These are phyloP conservation scores for Cucurbita maxima DNA, from an alignment of 306 rosid species.

Conservation along the genomic window DNA sequence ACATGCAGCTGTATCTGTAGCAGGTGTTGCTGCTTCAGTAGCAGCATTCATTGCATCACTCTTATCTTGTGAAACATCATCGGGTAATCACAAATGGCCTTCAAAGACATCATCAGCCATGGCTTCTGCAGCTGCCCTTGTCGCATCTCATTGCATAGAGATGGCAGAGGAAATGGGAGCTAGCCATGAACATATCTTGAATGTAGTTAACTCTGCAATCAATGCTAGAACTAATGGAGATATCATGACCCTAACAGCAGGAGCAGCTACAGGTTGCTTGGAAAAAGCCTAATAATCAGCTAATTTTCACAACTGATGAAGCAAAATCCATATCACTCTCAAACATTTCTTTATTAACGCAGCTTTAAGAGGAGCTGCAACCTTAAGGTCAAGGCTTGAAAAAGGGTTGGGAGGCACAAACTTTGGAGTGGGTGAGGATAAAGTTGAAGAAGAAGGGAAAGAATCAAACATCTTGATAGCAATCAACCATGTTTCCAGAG, in stretches of 20 bases:
- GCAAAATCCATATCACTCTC: not conserved
- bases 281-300: not conserved
- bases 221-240: slow-evolving; percentile 81
- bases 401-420: slow-evolving; percentile 49
- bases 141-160: slow-evolving; percentile 95
- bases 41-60: slow-evolving; percentile 65
- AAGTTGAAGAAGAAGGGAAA: slow-evolving; percentile 32
- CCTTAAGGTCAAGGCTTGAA: slow-evolving; percentile 54
- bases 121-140: slow-evolving; percentile 86
- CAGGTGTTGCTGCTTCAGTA: slow-evolving; percentile 88
- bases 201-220: slow-evolving; percentile 69
- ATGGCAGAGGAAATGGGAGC: slow-evolving; percentile 98
- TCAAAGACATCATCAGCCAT: slow-evolving; percentile 43
- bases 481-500: slow-evolving; percentile 48
- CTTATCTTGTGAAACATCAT: slow-evolving; percentile 34
- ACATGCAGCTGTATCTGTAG: slow-evolving; percentile 87
- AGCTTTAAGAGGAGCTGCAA: slow-evolving; percentile 84
- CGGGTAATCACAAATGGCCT: slow-evolving; percentile 25
- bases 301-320: not conserved
- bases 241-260: slow-evolving; percentile 84
- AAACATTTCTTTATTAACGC: not conserved
- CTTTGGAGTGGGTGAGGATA: slow-evolving; percentile 43
- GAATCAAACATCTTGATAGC: slow-evolving; percentile 43
- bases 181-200: slow-evolving; percentile 47
- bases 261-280: slow-evolving; percentile 79